These are phyloP conservation scores for Albizia julibrissin DNA, from an alignment of 306 rosid species.

Conservation along the genomic window DNA sequence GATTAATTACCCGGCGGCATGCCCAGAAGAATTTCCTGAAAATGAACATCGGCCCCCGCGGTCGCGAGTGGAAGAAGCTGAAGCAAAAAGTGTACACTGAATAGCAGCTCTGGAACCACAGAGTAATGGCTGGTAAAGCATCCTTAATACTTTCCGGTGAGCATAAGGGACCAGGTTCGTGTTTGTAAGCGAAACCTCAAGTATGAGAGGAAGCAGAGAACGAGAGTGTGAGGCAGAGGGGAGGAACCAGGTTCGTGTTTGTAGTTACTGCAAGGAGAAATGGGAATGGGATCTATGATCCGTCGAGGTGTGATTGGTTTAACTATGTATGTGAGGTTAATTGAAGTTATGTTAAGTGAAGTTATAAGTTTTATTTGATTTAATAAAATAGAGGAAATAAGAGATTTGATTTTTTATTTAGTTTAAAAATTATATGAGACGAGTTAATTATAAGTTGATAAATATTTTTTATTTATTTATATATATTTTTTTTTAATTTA, in stretches of 20 bases:
- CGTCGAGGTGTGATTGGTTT: too few species aligned
- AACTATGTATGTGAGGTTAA: too few species aligned
- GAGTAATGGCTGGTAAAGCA: conserved; percentile 64
- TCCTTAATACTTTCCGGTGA: conserved; percentile 23
- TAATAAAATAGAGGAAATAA: too few species aligned
- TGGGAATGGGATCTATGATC: not conserved
- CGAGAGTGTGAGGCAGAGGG: not conserved
- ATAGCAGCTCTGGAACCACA: conserved; percentile 43
- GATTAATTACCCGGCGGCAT: conserved; percentile 49
- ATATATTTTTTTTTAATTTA: too few species aligned
- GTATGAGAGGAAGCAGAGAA: not conserved
- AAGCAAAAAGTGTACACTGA: conserved; percentile 40
- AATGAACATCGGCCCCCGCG: conserved; percentile 23
- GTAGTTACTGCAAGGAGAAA: not conserved
- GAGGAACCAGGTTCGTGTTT: not conserved
- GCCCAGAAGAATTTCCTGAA: conserved; percentile 37
- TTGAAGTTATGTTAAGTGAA: too few species aligned
- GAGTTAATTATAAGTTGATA: too few species aligned
- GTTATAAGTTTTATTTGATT: too few species aligned
- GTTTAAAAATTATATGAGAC: too few species aligned
- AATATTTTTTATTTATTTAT: too few species aligned
- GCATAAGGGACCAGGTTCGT: not conserved
- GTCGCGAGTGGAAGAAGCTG: conserved; percentile 24
- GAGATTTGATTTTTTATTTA: too few species aligned
- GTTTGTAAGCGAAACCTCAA: not conserved